These are phyloP conservation scores for Pythium brassicae DNA, from an alignment of 352 stramenopile species.

Conservation along the genomic window DNA sequence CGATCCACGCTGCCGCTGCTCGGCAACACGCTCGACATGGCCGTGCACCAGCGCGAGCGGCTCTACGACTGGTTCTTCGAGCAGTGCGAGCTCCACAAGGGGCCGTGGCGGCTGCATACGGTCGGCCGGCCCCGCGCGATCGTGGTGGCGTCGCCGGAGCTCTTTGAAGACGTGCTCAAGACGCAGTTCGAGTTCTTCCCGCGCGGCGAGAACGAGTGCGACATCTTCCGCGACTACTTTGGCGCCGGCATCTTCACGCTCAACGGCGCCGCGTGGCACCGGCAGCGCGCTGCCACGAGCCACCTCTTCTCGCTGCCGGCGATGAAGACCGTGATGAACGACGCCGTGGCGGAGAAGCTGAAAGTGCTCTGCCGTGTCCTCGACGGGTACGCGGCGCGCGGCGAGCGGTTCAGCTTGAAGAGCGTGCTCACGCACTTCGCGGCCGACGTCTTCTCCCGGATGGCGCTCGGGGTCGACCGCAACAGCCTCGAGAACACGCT, in stretches of 20 bases:
- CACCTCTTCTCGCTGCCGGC: slow-evolving; percentile 82
- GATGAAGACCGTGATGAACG: slow-evolving; percentile 50
- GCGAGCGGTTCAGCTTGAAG: slow-evolving; percentile 39
- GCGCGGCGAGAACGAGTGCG: slow-evolving; percentile 42
- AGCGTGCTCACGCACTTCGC: slow-evolving; percentile 53
- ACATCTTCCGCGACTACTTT: slow-evolving; percentile 53
- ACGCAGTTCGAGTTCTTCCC: slow-evolving; percentile 74
- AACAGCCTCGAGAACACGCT: slow-evolving; percentile 22
- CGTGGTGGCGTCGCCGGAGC: slow-evolving; percentile 33
- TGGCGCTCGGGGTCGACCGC: slow-evolving; percentile 48
- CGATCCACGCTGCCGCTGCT: slow-evolving; percentile 40
- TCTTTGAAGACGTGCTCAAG: slow-evolving; percentile 57
- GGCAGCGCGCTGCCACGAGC: slow-evolving; percentile 82
- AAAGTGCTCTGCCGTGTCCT: slow-evolving; percentile 32
- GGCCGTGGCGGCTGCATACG: slow-evolving; percentile 37
- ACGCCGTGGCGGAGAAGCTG: slow-evolving; percentile 38
- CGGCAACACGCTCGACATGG: slow-evolving; percentile 54
- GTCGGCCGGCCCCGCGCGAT: slow-evolving; percentile 34
- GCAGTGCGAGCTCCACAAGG: slow-evolving; percentile 31
- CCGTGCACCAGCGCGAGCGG: slow-evolving; percentile 31
- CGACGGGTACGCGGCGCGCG: slow-evolving; percentile 4
- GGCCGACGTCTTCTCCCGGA: slow-evolving; percentile 51
- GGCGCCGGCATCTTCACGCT: slow-evolving; percentile 72
- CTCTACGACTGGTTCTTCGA: slow-evolving; percentile 66
- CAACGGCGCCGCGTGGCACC: slow-evolving; percentile 60